A percentile compares a stretch with the other conserved stretches of the same genome.
These are phyloP conservation scores for Leucocoprinus birnbaumii DNA, from an alignment of 768 basidiomycete genomes.

Conservation along the genomic window DNA sequence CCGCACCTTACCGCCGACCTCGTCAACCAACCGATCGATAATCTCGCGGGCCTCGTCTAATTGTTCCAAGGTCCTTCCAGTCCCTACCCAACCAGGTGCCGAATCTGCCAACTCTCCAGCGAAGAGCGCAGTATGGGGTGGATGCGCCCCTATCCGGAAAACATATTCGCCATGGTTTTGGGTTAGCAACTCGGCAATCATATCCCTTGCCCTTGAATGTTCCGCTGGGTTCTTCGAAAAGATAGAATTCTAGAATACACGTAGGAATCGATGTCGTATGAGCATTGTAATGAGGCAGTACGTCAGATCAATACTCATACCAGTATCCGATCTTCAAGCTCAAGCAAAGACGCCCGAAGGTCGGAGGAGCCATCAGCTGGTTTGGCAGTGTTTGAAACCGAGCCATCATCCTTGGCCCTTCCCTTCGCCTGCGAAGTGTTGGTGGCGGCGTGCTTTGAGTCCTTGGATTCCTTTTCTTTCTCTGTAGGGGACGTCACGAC, in stretches of 20 bases:
- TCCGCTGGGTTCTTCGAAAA: constrained; percentile 38
- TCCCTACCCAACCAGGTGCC: constrained; percentile 55
- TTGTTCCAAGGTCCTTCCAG: constrained; percentile 46
- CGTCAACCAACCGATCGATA: constrained; percentile 61
- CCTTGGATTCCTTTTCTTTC: constrained; percentile 33
- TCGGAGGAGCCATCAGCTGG: constrained; percentile 3
- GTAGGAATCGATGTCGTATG: neutral
- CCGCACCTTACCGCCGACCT: constrained; percentile 76
- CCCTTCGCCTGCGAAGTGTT: constrained; percentile 27
- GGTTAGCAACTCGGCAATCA: constrained; percentile 65
- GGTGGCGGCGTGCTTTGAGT: constrained; percentile 29
- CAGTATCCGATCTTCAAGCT: constrained; percentile 55
- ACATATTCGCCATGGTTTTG: constrained; percentile 72
- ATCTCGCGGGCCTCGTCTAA: constrained; percentile 62
- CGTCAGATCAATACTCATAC: constrained; percentile 24
- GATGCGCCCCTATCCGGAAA: constrained; percentile 68
- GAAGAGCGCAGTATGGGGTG: constrained; percentile 55
- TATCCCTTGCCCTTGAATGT: constrained; percentile 57
- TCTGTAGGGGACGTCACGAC: constrained; percentile 15
- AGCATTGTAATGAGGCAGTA: neutral
- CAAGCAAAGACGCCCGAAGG: constrained; percentile 28
- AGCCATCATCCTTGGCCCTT: constrained; percentile 37
- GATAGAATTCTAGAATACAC: constrained; percentile 36
- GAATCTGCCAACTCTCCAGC: constrained; percentile 46
- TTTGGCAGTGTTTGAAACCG: constrained; percentile 9